phyloP scores from a whole-genome alignment of 2,329 filamentous ascomycete genomes.

The Pezicula neosporulosa region DNA sequence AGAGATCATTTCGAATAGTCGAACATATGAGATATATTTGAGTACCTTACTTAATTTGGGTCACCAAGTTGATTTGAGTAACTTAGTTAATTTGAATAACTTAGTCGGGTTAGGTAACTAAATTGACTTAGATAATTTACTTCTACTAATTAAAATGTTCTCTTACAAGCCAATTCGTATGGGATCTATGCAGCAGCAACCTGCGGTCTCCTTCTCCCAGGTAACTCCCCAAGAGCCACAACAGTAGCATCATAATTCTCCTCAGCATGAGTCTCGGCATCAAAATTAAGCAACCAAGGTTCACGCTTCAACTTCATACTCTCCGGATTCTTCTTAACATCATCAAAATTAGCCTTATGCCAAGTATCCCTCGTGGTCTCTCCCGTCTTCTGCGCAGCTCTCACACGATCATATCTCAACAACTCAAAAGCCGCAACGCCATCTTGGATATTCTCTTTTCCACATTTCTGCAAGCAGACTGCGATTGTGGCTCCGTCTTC shows the following conservation, averaged over 20 bases:
- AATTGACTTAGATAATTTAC: too few species aligned
- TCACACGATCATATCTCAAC: conserved; percentile 19
- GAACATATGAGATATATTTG: too few species aligned
- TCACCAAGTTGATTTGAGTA: too few species aligned
- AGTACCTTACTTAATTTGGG: too few species aligned
- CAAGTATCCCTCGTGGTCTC: conserved; percentile 16
- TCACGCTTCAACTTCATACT: conserved; percentile 15
- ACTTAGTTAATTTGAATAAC: too few species aligned
- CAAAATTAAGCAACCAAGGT: conserved; percentile 19
- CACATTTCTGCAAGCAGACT: conserved; percentile 23
- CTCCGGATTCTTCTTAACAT: conserved; percentile 19
- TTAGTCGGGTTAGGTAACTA: too few species aligned
- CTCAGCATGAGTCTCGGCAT: conserved; percentile 20
- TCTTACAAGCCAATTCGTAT: too few species aligned
- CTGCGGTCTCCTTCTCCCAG: background rate
- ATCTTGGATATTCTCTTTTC: conserved; percentile 15
- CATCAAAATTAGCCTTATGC: conserved; percentile 21
- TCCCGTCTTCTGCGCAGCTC: conserved; percentile 21
- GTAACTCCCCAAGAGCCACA: background rate
- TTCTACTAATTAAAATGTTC: too few species aligned
- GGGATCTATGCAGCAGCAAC: background rate
- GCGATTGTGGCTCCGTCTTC: conserved; percentile 35
- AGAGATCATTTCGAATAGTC: too few species aligned
- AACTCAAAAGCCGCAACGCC: conserved; percentile 15
- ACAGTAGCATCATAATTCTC: conserved; percentile 14